These are phyloP conservation scores for Nakazawaea anatomiae DNA, from an alignment of 805 yeast genomes.

Conservation along the genomic window DNA sequence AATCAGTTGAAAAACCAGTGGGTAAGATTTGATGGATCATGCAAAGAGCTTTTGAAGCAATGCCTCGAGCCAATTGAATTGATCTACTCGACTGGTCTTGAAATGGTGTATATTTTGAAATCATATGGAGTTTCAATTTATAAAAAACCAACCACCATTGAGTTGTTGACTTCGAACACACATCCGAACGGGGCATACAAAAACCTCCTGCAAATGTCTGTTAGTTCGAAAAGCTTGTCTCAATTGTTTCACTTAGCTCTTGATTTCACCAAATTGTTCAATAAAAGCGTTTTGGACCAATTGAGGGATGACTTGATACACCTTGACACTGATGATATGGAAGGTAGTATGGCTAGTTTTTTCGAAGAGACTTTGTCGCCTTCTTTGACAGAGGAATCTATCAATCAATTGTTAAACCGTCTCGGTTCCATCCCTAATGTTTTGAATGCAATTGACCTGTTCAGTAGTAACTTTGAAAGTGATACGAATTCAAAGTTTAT, in stretches of 20 bases:
- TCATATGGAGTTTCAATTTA: constrained; percentile 27
- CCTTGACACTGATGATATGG: constrained; percentile 21
- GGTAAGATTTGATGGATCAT: constrained; percentile 63
- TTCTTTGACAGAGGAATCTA: constrained; percentile 31
- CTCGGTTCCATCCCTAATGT: constrained; percentile 32
- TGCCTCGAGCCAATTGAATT: constrained; percentile 56
- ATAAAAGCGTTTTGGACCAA: constrained; percentile 26
- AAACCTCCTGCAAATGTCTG: background rate
- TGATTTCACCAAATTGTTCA: constrained; percentile 32
- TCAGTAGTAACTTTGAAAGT: constrained; percentile 18
- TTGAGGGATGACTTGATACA: constrained; percentile 15
- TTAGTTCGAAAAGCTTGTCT: background rate
- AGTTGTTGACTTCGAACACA: constrained; percentile 20
- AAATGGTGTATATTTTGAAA: constrained; percentile 27
- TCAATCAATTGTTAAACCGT: constrained; percentile 32
- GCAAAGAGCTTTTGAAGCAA: constrained; percentile 62
- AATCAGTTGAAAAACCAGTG: constrained; percentile 46
- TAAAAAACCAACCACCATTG: constrained; percentile 27
- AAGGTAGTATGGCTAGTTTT: constrained; percentile 29
- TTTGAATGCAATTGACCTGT: constrained; percentile 28
- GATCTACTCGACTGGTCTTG: constrained; percentile 27
- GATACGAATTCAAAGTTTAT: constrained; percentile 11
- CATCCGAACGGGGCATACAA: background rate
- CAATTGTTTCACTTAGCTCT: constrained; percentile 22
- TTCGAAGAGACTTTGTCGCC: constrained; percentile 36